Evolutionary conservation across 106 monocot genomes (phyloP).

Genomic region (Acorus calamus): DNA sequence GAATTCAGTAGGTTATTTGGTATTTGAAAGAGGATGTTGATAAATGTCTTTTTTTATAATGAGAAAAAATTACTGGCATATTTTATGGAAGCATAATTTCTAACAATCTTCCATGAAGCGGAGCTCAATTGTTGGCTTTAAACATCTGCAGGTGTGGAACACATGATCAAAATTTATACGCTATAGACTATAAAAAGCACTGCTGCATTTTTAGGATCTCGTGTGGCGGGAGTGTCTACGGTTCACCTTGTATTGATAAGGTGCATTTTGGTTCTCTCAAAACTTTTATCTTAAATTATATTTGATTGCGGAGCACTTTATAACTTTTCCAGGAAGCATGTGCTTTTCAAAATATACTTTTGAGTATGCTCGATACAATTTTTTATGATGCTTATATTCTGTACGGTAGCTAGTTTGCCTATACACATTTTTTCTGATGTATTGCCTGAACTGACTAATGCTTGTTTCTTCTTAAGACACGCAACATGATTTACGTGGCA

Average conservation of each 20-base stretch:
- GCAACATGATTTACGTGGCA: constrained; percentile 56
- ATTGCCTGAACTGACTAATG: too few relatives aligned
- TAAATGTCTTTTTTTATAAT: too few relatives aligned
- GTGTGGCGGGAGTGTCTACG: constrained; percentile 88
- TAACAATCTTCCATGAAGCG: neutral
- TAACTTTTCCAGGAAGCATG: too few relatives aligned
- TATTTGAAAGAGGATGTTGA: too few relatives aligned
- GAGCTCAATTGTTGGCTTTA: neutral
- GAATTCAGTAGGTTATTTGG: too few relatives aligned
- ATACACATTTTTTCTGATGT: too few relatives aligned
- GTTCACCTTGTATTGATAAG: constrained; percentile 75
- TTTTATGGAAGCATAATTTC: too few relatives aligned
- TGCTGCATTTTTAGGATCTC: constrained; percentile 49
- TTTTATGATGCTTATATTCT: too few relatives aligned
- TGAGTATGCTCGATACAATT: too few relatives aligned
- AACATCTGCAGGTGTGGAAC: constrained; percentile 73
- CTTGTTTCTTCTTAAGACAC: constrained; percentile 19
- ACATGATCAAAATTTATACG: constrained; percentile 76
- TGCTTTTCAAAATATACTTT: too few relatives aligned
- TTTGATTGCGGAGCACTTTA: neutral
- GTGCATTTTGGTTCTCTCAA: constrained; percentile 15
- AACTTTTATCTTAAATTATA: neutral
- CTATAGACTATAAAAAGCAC: constrained; percentile 52
- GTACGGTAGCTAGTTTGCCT: too few relatives aligned
- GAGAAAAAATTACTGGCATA: too few relatives aligned